These are phyloP conservation scores for Rhizodiscina lignyota DNA, from an alignment of 495 filamentous ascomycete genomes.

Conservation along the genomic window DNA sequence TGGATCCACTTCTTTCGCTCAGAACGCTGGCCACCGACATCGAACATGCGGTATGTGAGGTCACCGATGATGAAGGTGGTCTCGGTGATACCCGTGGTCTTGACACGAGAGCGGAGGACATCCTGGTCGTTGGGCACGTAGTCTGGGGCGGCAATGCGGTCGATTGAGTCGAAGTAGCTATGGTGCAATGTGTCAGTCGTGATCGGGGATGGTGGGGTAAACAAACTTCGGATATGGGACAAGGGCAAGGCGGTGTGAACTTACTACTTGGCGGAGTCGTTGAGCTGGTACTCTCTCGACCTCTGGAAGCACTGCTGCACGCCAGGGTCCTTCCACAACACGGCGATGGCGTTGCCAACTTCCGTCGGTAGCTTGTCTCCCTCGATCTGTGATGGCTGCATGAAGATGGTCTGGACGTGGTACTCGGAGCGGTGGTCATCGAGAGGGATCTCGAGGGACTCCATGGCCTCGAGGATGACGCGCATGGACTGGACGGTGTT, in stretches of 20 bases:
- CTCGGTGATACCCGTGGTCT: slow-evolving; percentile 94
- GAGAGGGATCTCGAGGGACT: slow-evolving; percentile 49
- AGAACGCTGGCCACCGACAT: slow-evolving; percentile 91
- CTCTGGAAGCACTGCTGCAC: slow-evolving; percentile 74
- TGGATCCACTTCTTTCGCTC: slow-evolving; percentile 99
- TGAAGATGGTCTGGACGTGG: slow-evolving; percentile 43
- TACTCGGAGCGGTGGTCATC: slow-evolving; percentile 61
- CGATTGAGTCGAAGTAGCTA: slow-evolving; percentile 84
- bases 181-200: slow-evolving; percentile 10
- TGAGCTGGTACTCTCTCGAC: slow-evolving; percentile 90
- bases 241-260: slow-evolving; percentile 25
- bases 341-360: slow-evolving; percentile 65
- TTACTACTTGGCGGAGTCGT: slow-evolving; percentile 91
- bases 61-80: slow-evolving; percentile 89
- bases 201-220: slow-evolving; percentile 9
- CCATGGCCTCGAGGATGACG: slow-evolving; percentile 86
- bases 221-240: no score
- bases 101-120: slow-evolving; percentile 76
- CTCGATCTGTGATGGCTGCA: slow-evolving; percentile 18
- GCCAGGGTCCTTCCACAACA: slow-evolving; percentile 68
- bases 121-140: slow-evolving; percentile 97
- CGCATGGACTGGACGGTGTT: slow-evolving; percentile 46
- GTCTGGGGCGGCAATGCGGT: slow-evolving; percentile 70
- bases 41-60: slow-evolving; percentile 97
- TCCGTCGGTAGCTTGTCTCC: slow-evolving; percentile 37